phyloP scores from a whole-genome alignment of 345 rosid species.

The Ricinus communis region DNA sequence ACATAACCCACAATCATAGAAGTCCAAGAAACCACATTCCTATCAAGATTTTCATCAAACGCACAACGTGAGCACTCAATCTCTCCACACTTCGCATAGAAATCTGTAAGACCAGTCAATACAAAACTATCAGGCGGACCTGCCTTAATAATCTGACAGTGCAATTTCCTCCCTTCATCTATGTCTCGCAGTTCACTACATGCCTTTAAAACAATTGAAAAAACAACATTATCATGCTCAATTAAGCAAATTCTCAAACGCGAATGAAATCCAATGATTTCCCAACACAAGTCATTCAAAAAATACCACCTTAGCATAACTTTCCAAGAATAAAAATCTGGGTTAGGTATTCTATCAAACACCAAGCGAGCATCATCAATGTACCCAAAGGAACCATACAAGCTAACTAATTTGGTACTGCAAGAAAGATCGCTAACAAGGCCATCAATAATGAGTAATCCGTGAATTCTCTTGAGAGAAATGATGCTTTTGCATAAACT shows the following conservation, averaged over 20 bases:
- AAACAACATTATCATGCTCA: constrained; percentile 45
- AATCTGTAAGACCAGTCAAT: constrained; percentile 36
- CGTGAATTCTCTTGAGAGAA: constrained; percentile 50
- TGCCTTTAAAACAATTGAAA: constrained; percentile 68
- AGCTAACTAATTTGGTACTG: constrained; percentile 56
- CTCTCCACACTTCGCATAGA: constrained; percentile 38
- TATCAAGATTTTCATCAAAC: constrained; percentile 53
- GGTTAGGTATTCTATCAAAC: constrained; percentile 67
- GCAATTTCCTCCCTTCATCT: constrained; percentile 35
- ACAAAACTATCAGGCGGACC: constrained; percentile 23
- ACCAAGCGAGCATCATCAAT: constrained; percentile 54
- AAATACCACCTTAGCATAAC: constrained; percentile 74
- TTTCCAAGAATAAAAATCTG: constrained; percentile 64
- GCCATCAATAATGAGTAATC: constrained; percentile 46
- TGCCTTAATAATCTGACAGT: constrained; percentile 23
- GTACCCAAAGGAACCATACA: constrained; percentile 58
- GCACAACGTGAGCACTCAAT: constrained; percentile 42
- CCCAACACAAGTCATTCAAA: constrained; percentile 41
- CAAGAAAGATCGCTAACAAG: constrained; percentile 40
- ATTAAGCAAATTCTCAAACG: constrained; percentile 36
- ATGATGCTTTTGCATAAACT: constrained; percentile 42
- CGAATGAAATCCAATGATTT: constrained; percentile 40
- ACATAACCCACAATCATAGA: constrained; percentile 54
- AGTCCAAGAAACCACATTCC: constrained; percentile 56
- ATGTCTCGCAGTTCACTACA: constrained; percentile 57